Conservation (phyloP, 805 yeast genomes). For the Kazachstania psychrophila region DNA sequence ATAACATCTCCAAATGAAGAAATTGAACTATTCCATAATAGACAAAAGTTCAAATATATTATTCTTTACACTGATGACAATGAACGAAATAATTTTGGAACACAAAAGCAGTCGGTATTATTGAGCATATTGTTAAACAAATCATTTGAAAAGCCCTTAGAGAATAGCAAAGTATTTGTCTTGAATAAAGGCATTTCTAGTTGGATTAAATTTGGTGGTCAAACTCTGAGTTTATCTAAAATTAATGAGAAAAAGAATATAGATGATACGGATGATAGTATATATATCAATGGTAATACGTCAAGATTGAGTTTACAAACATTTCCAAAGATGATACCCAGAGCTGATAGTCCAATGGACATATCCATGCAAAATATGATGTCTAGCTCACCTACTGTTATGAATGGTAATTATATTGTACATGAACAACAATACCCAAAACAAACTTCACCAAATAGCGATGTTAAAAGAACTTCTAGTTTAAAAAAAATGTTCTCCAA, state of each 20-base stretch:
- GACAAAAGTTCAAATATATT: slow-evolving; percentile 52
- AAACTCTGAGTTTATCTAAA: background rate
- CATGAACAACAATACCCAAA: slow-evolving; percentile 12
- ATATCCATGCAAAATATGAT: slow-evolving; percentile 19
- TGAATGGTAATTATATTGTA: slow-evolving; percentile 5
- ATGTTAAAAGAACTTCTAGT: slow-evolving; percentile 16
- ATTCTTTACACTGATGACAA: slow-evolving; percentile 40
- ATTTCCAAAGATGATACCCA: slow-evolving; percentile 16
- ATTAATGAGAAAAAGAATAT: background rate
- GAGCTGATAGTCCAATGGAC: slow-evolving; percentile 12
- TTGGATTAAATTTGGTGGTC: slow-evolving; percentile 19
- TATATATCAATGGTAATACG: slow-evolving; percentile 19
- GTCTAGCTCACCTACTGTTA: slow-evolving; percentile 8
- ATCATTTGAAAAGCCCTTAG: slow-evolving; percentile 25
- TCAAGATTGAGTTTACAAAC: slow-evolving; percentile 15
- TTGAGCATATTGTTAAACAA: slow-evolving; percentile 18
- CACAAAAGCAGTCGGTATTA: slow-evolving; percentile 17
- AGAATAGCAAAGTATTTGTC: slow-evolving; percentile 12
- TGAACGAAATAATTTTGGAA: slow-evolving; percentile 13
- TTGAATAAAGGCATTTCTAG: slow-evolving; percentile 20
- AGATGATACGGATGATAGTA: slow-evolving; percentile 9
- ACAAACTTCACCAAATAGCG: slow-evolving; percentile 2
- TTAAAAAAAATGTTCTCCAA: slow-evolving; percentile 13
- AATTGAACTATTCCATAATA: slow-evolving; percentile 39
- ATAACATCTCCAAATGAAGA: slow-evolving; percentile 50